A percentile compares a stretch with the other conserved stretches of the same genome.
phyloP scores from a whole-genome alignment of 2,329 filamentous ascomycete species.

The Curvularia hawaiiensis region DNA sequence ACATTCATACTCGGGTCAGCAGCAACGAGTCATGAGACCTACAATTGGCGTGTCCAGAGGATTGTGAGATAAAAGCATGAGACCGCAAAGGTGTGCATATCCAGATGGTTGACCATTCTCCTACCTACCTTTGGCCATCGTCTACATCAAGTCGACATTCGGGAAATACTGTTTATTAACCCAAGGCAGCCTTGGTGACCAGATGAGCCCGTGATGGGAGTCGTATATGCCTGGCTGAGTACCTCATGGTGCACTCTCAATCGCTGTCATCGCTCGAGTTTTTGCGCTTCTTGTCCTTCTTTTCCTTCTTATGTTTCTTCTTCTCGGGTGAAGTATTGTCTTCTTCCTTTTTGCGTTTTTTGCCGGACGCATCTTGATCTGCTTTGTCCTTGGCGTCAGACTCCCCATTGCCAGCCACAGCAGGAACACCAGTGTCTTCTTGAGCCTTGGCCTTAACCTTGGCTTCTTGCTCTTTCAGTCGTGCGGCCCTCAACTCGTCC shows the following conservation, averaged over 20 bases:
- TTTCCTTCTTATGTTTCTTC: constrained; percentile 23
- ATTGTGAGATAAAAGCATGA: background rate
- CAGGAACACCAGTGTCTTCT: constrained; percentile 12
- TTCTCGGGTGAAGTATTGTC: constrained; percentile 8
- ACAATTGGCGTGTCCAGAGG: background rate
- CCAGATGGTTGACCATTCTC: background rate
- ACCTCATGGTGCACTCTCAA: background rate
- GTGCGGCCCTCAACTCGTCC: constrained; percentile 23
- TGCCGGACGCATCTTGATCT: background rate
- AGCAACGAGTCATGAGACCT: background rate
- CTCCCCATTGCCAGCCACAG: constrained; percentile 4
- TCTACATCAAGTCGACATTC: background rate
- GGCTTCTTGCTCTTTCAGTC: constrained; percentile 24
- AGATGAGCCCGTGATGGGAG: background rate
- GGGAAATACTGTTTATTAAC: background rate
- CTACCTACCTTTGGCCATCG: constrained; percentile 8
- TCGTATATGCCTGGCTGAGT: background rate
- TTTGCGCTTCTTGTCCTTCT: constrained; percentile 20
- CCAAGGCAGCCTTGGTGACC: too few species aligned
- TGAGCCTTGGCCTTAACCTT: constrained; percentile 9
- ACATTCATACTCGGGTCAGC: background rate
- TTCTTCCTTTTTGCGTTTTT: constrained; percentile 16
- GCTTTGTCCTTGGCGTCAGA: constrained; percentile 29
- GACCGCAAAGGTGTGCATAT: background rate
- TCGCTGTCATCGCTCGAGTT: constrained; percentile 6